phyloP scores from a whole-genome alignment of 768 basidiomycete genomes.

The Russula earlei region DNA sequence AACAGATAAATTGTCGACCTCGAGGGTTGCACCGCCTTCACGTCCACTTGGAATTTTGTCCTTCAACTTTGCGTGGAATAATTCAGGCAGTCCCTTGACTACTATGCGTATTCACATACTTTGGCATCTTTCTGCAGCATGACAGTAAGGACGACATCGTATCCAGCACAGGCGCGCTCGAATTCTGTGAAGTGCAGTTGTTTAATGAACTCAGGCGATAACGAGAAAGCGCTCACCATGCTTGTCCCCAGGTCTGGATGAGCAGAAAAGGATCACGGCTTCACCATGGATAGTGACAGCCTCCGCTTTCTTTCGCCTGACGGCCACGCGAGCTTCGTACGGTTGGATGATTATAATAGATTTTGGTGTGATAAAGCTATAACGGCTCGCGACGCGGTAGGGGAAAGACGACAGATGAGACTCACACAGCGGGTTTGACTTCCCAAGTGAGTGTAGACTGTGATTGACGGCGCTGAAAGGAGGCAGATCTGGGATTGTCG shows the following conservation, averaged over 20 bases:
- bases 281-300: constrained; percentile 4
- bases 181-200: neutral
- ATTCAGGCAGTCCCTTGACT: neutral
- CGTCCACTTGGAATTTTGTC: neutral
- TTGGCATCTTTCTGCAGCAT: neutral
- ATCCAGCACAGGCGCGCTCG: neutral
- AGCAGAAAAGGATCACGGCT: neutral
- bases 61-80: neutral
- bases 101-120: neutral
- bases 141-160: neutral
- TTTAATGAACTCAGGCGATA: neutral
- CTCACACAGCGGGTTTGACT: constrained; percentile 1
- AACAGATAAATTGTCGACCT: neutral
- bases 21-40: neutral
- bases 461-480: neutral
- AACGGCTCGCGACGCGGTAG: neutral
- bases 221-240: neutral
- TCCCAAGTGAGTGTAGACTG: constrained; percentile 4
- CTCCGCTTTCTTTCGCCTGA: constrained; percentile 2
- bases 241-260: constrained; percentile 3
- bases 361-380: constrained; percentile 7
- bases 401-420: neutral
- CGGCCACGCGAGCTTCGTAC: constrained; percentile 2
- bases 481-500: neutral
- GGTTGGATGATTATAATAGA: constrained; percentile 5